Evolutionary conservation across 345 rosid species (phyloP).

Genomic region (Eucalyptus lansdowneana): DNA sequence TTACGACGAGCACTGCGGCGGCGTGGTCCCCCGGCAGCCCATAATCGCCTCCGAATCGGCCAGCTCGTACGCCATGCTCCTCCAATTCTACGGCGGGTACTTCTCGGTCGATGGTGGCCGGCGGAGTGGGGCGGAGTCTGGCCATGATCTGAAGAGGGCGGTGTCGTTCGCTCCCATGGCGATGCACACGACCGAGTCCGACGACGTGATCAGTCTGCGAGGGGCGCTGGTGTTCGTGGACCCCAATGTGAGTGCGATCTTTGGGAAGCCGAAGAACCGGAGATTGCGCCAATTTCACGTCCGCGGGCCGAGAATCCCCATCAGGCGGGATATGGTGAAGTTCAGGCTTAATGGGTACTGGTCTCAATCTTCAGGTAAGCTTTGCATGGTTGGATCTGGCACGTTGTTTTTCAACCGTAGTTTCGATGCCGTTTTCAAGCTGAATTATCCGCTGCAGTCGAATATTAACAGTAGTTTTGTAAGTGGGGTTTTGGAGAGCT

Average conservation of each 20-base stretch:
- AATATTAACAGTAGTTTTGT: slow-evolving; percentile 48
- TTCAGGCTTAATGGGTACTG: slow-evolving; percentile 58
- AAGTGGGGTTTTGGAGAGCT: slow-evolving; percentile 46
- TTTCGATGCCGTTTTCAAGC: slow-evolving; percentile 41
- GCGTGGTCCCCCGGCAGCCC: slow-evolving; percentile 30
- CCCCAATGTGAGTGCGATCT: not conserved
- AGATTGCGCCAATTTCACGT: slow-evolving; percentile 20
- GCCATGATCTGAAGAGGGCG: not conserved
- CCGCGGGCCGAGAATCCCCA: slow-evolving; percentile 41
- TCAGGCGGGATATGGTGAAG: slow-evolving; percentile 1
- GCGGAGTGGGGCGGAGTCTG: not conserved
- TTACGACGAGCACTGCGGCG: slow-evolving; percentile 43
- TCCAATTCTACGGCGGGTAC: not conserved
- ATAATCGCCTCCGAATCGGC: not conserved
- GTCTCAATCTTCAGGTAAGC: slow-evolving; percentile 58
- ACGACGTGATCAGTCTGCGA: slow-evolving; percentile 12
- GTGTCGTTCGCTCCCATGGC: not conserved
- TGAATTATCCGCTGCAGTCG: slow-evolving; percentile 30
- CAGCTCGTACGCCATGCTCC: slow-evolving; percentile 6
- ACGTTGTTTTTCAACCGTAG: slow-evolving; percentile 9
- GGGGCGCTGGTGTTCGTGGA: slow-evolving; percentile 20
- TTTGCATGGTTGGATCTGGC: slow-evolving; percentile 86
- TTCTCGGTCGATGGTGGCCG: slow-evolving; percentile 2
- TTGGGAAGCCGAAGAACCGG: not conserved
- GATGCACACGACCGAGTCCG: not conserved